Conservation (phyloP, 2,329 filamentous ascomycete species). For the Claviceps digitariae region DNA sequence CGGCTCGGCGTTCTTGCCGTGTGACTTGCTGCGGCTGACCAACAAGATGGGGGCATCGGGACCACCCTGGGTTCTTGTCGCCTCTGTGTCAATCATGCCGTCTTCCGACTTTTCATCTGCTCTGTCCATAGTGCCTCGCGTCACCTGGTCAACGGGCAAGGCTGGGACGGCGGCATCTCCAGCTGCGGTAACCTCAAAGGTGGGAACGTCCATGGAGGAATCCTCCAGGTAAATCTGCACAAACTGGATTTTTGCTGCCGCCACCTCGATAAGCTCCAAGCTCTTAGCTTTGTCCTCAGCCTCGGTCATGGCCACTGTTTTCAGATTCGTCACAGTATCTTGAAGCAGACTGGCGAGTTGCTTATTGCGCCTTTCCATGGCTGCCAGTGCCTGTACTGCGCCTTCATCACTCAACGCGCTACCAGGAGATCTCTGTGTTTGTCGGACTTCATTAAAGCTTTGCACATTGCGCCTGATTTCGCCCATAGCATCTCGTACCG, state of each 20-base stretch:
- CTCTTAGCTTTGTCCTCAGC: slow-evolving; percentile 35
- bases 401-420: slow-evolving; percentile 23
- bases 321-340: slow-evolving; percentile 49
- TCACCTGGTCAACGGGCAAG: neutral
- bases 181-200: neutral
- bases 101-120: neutral
- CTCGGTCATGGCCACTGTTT: slow-evolving; percentile 39
- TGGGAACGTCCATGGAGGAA: slow-evolving; percentile 35
- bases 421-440: slow-evolving; percentile 24
- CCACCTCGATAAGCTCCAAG: slow-evolving; percentile 42
- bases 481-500: slow-evolving; percentile 65
- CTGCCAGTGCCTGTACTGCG: slow-evolving; percentile 25
- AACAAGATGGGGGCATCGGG: neutral
- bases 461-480: slow-evolving; percentile 69
- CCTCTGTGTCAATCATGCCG: neutral
- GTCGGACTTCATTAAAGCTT: slow-evolving; percentile 45
- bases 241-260: slow-evolving; percentile 50
- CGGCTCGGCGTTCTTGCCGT: neutral
- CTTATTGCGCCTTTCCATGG: slow-evolving; percentile 51
- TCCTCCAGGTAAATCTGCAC: slow-evolving; percentile 50
- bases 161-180: neutral
- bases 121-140: neutral
- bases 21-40: neutral
- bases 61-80: neutral
- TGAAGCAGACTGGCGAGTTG: slow-evolving; percentile 56